These are phyloP conservation scores for Candida odintsovae DNA, from an alignment of 805 yeast genomes.

Conservation along the genomic window DNA sequence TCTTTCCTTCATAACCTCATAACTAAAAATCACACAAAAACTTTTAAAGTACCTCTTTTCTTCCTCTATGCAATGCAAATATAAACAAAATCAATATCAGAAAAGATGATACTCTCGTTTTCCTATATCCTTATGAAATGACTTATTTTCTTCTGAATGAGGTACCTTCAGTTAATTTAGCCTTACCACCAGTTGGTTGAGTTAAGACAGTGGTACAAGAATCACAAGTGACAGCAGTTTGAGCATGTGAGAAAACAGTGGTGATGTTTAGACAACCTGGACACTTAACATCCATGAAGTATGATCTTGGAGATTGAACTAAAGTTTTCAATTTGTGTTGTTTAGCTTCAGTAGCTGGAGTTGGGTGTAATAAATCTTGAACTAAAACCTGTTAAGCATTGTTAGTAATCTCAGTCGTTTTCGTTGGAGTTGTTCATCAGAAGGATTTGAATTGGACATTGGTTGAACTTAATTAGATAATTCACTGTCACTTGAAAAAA, in stretches of 20 bases:
- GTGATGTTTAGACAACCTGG: slow-evolving; percentile 99
- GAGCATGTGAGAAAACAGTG: slow-evolving; percentile 99
- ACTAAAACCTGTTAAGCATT: slow-evolving; percentile 72
- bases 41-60: background rate
- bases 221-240: slow-evolving; percentile 99
- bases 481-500: background rate
- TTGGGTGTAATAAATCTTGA: slow-evolving; percentile 98
- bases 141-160: slow-evolving; percentile 96
- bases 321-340: slow-evolving; percentile 96
- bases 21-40: background rate
- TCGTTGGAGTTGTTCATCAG: background rate
- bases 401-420: slow-evolving; percentile 24
- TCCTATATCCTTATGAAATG: background rate
- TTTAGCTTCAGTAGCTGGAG: slow-evolving; percentile 93
- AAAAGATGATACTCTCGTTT: background rate
- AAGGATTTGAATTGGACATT: background rate
- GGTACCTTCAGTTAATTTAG: slow-evolving; percentile 98
- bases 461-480: background rate
- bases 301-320: slow-evolving; percentile 97
- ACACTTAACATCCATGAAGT: slow-evolving; percentile 99
- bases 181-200: slow-evolving; percentile 99
- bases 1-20: background rate
- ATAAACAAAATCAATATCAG: background rate
- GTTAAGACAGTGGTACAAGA: slow-evolving; percentile 97
- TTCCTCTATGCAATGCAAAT: background rate